A percentile compares a stretch with the other conserved stretches of the same genome.
These are phyloP conservation scores for Veloboletus limbatus DNA, from an alignment of 1,284 basidiomycete genomes.

Conservation along the genomic window DNA sequence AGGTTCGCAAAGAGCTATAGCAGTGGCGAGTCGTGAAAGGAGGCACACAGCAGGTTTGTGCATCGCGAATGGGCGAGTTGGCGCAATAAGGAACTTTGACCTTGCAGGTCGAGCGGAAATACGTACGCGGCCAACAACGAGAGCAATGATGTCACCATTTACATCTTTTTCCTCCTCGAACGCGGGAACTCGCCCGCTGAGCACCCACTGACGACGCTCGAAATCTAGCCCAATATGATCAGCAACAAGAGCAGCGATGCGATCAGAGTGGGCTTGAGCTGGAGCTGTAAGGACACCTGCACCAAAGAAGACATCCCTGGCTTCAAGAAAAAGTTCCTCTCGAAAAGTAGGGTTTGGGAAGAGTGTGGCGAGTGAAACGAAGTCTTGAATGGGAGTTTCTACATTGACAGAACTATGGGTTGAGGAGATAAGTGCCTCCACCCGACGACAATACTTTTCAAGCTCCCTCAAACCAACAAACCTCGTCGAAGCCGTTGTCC, in stretches of 20 bases:
- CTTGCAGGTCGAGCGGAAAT: slow-evolving; percentile 46
- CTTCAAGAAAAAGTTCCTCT: slow-evolving; percentile 90
- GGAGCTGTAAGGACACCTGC: slow-evolving; percentile 54
- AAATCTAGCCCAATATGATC: slow-evolving; percentile 63
- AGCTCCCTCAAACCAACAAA: slow-evolving; percentile 82
- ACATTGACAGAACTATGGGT: slow-evolving; percentile 46
- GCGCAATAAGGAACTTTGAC: slow-evolving; percentile 34
- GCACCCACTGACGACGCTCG: slow-evolving; percentile 56
- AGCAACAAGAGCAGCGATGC: slow-evolving; percentile 54
- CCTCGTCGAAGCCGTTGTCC: slow-evolving; percentile 49
- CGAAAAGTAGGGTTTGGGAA: slow-evolving; percentile 79
- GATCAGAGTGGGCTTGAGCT: slow-evolving; percentile 49
- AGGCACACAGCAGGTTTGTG: slow-evolving; percentile 84
- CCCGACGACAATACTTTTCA: slow-evolving; percentile 82
- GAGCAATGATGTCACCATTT: slow-evolving; percentile 55
- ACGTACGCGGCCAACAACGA: slow-evolving; percentile 56
- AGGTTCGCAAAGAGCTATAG: slow-evolving; percentile 77
- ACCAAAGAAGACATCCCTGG: slow-evolving; percentile 91
- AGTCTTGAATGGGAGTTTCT: slow-evolving; percentile 30
- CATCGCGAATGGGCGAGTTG: slow-evolving; percentile 77
- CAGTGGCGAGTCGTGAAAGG: slow-evolving; percentile 79
- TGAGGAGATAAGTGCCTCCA: slow-evolving; percentile 60
- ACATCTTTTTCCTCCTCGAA: slow-evolving; percentile 66
- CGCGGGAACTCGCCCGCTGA: slow-evolving; percentile 62
- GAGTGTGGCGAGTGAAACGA: slow-evolving; percentile 27